Evolutionary conservation across 768 basidiomycete species (phyloP), one percentile per base, ranked within the genome.

Genomic region (Suillus clintonianus): DNA sequence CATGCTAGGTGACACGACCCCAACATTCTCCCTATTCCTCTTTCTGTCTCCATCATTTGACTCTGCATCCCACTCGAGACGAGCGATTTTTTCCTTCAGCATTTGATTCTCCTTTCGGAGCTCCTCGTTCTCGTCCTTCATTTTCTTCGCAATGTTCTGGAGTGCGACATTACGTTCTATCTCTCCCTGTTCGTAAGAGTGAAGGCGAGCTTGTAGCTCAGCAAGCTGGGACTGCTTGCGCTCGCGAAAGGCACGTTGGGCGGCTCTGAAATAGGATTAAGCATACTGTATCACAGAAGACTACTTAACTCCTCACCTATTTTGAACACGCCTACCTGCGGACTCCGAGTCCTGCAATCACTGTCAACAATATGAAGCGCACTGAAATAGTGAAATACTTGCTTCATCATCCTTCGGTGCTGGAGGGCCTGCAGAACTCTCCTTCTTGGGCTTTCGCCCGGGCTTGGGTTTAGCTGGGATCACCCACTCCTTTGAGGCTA

Each of bases 401-500:
- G 88, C 91, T 72, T 86, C 85, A 59, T 79, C 79, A 11, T 82
- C 83, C 34, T 82, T 79, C 24, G 72, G 64, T 50, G 72, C 53
- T 13, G 69, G 50, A 37, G 78, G 66, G 13, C 71, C 68, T 2
- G 9, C 37, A 41, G 17, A 64, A 22, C 75, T 32, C 65, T 91
- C 91, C 69, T 86, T 91, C 84, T 94, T 94, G 19, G 92, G 92
- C 79, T 94, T 94, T 53, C 93, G 82, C 19, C 93, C 93, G 41
- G 93, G 93, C 73, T 92, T 94, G 10, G 92, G 90, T 70, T 90
- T 92, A 9, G 93, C 89, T 27, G 89, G 89, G 68, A 95, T 91
- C 65, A 92, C 84, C 93, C 93, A 95, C 75, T 94, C 91, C 75
- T 89, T 93, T n/a, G 91, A 92, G 34, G 92, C 92, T 92, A 72